Evolutionary conservation across 176 grass and related monocot species (phyloP).

Genomic region (Melocanna baccifera): DNA sequence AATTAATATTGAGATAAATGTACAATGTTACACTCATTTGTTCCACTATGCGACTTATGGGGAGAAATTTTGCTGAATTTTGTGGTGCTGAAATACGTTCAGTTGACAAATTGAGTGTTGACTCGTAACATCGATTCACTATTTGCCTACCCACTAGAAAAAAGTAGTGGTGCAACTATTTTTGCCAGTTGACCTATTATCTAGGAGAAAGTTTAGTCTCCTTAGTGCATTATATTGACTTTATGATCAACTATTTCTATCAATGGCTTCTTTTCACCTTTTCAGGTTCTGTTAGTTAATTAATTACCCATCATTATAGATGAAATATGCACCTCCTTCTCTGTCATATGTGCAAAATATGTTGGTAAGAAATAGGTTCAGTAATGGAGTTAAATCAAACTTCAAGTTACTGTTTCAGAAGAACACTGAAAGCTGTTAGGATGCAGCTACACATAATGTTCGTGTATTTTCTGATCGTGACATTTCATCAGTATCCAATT

Average conservation of each 20-base stretch:
- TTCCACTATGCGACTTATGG: not conserved
- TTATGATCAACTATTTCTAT: slow-evolving; percentile 17
- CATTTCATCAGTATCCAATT: slow-evolving; percentile 21
- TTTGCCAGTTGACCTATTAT: slow-evolving; percentile 22
- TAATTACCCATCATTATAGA: not conserved
- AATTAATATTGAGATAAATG: not conserved
- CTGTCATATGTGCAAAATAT: not conserved
- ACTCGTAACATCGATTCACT: not conserved
- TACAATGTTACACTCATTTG: not conserved
- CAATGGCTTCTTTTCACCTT: not conserved
- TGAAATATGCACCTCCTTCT: not conserved
- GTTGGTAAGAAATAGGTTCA: slow-evolving; percentile 10
- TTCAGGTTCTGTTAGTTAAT: slow-evolving; percentile 4
- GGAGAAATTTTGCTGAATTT: not conserved
- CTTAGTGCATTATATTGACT: slow-evolving; percentile 25
- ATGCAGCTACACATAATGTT: slow-evolving; percentile 16
- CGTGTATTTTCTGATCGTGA: slow-evolving; percentile 13
- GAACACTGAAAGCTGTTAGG: slow-evolving; percentile 13
- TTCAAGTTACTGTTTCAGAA: slow-evolving; percentile 14
- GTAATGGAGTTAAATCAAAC: slow-evolving; percentile 17
- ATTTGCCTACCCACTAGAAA: slow-evolving; percentile 48
- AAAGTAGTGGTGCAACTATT: slow-evolving; percentile 31
- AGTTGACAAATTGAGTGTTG: not conserved
- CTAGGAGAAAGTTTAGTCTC: slow-evolving; percentile 16
- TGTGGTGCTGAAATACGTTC: not conserved